Percentiles rank a stretch among this genome's conserved stretches.
These are phyloP conservation scores for Sporothrix curviconia DNA, from an alignment of 2,329 filamentous ascomycete species.

Conservation along the genomic window DNA sequence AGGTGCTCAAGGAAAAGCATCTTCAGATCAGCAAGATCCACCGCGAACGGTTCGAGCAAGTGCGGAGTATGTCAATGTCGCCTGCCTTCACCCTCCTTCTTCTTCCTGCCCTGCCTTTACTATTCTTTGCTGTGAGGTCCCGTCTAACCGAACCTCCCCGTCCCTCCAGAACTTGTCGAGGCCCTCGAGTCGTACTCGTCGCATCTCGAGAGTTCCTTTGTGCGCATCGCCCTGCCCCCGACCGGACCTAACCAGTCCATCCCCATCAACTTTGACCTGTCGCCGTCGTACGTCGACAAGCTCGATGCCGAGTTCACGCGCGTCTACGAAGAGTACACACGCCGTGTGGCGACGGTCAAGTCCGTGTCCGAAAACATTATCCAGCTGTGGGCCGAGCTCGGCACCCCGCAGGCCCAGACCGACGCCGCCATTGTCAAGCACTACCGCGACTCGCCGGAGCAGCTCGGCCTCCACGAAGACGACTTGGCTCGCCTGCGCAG, in stretches of 20 bases:
- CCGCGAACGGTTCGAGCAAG: conserved; percentile 87
- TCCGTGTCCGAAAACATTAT: conserved; percentile 77
- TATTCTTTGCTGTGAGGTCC: too few relatives aligned
- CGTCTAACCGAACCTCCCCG: too few relatives aligned
- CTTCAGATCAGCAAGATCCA: conserved; percentile 72
- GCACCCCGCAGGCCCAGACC: conserved; percentile 87
- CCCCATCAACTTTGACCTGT: conserved; percentile 84
- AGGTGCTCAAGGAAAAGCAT: conserved; percentile 79
- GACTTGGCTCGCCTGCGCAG: conserved; percentile 67
- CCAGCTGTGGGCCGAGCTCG: conserved; percentile 90
- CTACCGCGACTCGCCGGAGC: conserved; percentile 85
- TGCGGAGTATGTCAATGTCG: conserved; percentile 66
- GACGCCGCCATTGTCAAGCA: conserved; percentile 81
- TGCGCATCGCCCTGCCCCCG: conserved; percentile 78
- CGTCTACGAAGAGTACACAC: conserved; percentile 94
- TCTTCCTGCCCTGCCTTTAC: not conserved
- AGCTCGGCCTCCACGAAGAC: conserved; percentile 84
- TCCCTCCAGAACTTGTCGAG: conserved; percentile 69
- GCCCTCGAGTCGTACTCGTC: conserved; percentile 94
- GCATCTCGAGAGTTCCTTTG: conserved; percentile 84
- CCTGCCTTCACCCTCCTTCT: not conserved
- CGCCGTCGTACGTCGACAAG: conserved; percentile 75
- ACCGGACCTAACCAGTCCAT: conserved; percentile 69
- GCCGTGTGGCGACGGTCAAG: conserved; percentile 70
- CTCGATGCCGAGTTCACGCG: conserved; percentile 88